Evolutionary conservation across 129 eudicot genomes (phyloP), one percentile per base, ranked within the genome.

Genomic region (carrot (Daucus carota)): DNA sequence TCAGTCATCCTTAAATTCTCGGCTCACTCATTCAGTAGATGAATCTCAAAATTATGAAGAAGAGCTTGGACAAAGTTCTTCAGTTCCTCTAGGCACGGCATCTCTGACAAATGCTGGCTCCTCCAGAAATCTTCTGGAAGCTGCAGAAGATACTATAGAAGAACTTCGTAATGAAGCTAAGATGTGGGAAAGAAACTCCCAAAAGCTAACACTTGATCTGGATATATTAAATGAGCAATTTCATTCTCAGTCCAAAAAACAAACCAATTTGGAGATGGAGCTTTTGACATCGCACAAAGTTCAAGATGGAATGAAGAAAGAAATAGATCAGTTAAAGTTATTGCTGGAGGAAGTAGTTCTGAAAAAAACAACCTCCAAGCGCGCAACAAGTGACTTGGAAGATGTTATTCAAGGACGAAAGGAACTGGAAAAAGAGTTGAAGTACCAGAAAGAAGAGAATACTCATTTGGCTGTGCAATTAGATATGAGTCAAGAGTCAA

Each of bases 131-230:
- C 95, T 85, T 80, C 84, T 87, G 31, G 96, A 89, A 85, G 88
- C 90, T 74, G 95, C 95, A 41, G 95, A 92, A 80, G 95, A 81
- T 78, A 92, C 97, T 24, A 89, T 87, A 38, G 95, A 92, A 67
- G 95, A 89, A 87, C 92, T 89, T 13, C 88, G 89, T n/a, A 89
- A 83, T 40, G 96, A 92, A 80, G 89, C 97, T 82, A 92, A 86
- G 78, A 87, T 85, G 96, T 92, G 97, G 97, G 97, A 92, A 82
- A 83, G 96, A 75, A 87, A 89, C 54, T 83, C 96, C 0, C 84
- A 87, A 73, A 89, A 86, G 65, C 76, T 87, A 57, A 84, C 83
- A 88, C 75, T 89, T 26, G 97, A 92, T 74, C 79, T 92, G 87
- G 97, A 92, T 72, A 73, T 92, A 45, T 52, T 90, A 52, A 78